Conservation (phyloP, 2,329 filamentous ascomycete species). For the Microthyrium microscopicum region DNA sequence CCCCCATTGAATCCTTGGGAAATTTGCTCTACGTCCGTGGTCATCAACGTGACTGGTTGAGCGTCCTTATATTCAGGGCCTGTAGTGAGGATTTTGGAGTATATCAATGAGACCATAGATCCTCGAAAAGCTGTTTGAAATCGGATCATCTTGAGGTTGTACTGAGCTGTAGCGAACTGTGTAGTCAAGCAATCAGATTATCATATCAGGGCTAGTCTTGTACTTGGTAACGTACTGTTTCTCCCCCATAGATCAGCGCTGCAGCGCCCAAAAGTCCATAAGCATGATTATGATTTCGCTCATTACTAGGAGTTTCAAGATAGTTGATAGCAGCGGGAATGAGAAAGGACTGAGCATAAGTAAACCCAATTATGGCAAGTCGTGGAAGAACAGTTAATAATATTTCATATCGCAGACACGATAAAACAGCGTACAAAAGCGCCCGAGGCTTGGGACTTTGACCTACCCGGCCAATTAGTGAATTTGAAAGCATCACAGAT, state of each 20-base stretch:
- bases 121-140: conserved; percentile 4
- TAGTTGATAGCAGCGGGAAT: conserved; percentile 3
- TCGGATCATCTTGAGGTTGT: conserved; percentile 3
- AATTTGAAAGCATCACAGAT: no score
- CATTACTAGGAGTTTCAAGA: not conserved
- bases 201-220: not conserved
- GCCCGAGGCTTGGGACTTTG: no score
- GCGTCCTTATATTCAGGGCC: not conserved
- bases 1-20: not conserved
- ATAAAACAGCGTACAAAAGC: conserved; percentile 1
- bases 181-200: not conserved
- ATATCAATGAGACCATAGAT: conserved; percentile 2
- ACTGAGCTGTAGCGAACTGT: conserved; percentile 1
- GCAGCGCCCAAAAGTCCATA: conserved; percentile 5
- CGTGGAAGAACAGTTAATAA: not conserved
- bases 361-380: not conserved
- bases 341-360: conserved; percentile 5
- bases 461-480: no score
- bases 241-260: conserved; percentile 1
- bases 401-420: conserved; percentile 2
- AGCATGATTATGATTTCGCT: not conserved
- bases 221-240: not conserved
- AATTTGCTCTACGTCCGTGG: conserved; percentile 4
- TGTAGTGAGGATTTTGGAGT: not conserved
- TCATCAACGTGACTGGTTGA: conserved; percentile 5